Evolutionary conservation across 495 filamentous ascomycete species (phyloP), one percentile per base, ranked within the genome.

Genomic region (Aspergillus saccharolyticus): DNA sequence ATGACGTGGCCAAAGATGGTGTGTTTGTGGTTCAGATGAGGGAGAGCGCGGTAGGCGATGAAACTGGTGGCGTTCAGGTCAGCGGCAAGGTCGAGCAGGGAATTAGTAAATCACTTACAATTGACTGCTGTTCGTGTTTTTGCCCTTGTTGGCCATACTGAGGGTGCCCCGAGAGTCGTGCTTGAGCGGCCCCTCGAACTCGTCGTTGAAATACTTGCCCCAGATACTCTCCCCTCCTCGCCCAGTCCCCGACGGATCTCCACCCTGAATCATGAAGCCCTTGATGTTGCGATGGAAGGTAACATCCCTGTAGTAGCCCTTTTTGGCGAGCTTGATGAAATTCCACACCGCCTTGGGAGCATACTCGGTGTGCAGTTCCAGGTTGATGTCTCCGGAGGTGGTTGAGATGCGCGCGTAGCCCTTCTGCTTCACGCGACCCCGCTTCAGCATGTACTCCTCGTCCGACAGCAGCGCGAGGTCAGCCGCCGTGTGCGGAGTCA

Each of bases 241-340:
- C 9, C 94, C 94, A 1, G 90, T 95, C 0, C 78, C 79, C 2
- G 78, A 76, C 3, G 80, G 80, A 54, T 82, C 80, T 15, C 94
- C 94, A 54, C 95, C 95, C 67, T 99, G 94, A 56, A 97, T 89
- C 94, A 99, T 99, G 71, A 99, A 99, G 58, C 89, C 90, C 22
- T 82, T 81, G 65, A 99, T 96, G 67, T 91, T 95, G 51, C 94
- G 85, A 70, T 99, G 94, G 66, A 97, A 97, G 19, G 79, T 62
- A 8, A 95, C 83, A 65, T 78, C 81, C 46, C 82, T 83, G 76
- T 97, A 99, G 74, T 96, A 96, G 0, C 93, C 95, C 57, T 84
- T 87, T 65, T 96, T 89, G 10, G 91, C 82, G 9, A 99, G 78
- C 51, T 89, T 86, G 44, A 94, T 80, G 70, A 99, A 97, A 70